Conservation (phyloP, 2,329 filamentous ascomycete species). For the Fusarium lateritium region DNA sequence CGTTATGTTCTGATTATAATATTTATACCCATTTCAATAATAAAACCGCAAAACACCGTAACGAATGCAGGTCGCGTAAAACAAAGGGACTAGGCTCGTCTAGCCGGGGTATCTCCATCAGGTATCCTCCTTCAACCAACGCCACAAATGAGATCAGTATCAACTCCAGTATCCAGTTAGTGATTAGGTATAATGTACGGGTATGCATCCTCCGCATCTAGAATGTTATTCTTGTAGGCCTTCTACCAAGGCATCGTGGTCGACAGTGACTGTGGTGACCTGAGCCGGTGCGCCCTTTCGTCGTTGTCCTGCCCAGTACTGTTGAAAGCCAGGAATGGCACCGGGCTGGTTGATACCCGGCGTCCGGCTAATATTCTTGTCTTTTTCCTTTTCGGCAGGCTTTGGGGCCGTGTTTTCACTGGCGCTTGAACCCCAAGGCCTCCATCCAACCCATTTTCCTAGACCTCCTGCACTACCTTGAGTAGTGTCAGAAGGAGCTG, state of each 20-base stretch:
- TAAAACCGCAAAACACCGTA: constrained; percentile 29
- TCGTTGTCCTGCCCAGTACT: constrained; percentile 66
- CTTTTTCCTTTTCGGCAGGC: constrained; percentile 50
- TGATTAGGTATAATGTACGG: constrained; percentile 26
- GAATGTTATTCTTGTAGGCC: constrained; percentile 59
- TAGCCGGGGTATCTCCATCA: constrained; percentile 50
- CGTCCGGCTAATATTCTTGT: constrained; percentile 63
- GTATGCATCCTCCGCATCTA: constrained; percentile 1
- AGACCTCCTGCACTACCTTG: constrained; percentile 50
- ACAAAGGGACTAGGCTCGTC: constrained; percentile 42
- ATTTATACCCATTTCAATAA: constrained; percentile 38
- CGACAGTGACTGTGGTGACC: constrained; percentile 70
- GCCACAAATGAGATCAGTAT: constrained; percentile 44
- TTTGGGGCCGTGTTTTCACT: constrained; percentile 28
- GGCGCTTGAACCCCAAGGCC: constrained; percentile 60
- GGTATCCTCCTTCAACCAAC: constrained; percentile 40
- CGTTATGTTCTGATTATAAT: constrained; percentile 28
- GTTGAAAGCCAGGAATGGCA: constrained; percentile 78
- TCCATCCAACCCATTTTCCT: constrained; percentile 65
- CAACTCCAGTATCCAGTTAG: constrained; percentile 41
- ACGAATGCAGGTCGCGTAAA: constrained; percentile 31
- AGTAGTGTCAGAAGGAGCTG: constrained; percentile 44
- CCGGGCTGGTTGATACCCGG: constrained; percentile 86
- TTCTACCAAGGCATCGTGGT: constrained; percentile 73
- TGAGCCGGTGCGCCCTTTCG: constrained; percentile 68